Conservation (phyloP, 352 stramenopile species). For the Saprolegnia diclina region DNA sequence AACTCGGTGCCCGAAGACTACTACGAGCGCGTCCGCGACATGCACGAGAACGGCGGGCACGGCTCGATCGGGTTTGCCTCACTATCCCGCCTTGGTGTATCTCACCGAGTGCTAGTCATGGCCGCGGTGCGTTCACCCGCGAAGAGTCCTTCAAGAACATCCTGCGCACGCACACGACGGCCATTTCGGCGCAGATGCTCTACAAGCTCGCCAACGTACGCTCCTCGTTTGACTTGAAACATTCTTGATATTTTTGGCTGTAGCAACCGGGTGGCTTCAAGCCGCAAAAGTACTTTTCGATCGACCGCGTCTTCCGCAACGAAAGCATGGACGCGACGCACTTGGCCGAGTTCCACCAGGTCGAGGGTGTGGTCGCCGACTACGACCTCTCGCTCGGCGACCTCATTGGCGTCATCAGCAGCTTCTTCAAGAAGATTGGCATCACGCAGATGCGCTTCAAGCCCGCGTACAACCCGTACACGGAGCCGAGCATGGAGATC, state of each 20-base stretch:
- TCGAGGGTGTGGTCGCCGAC: conserved; percentile 98
- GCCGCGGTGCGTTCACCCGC: conserved; percentile 83
- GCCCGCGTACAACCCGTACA: conserved; percentile 99
- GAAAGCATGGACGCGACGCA: conserved; percentile 99
- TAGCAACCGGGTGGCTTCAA: conserved; percentile 93
- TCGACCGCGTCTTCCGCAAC: conserved; percentile 99
- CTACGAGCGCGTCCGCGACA: conserved; percentile 97
- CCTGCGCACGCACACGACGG: conserved; percentile 98
- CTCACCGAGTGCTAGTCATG: conserved; percentile 47
- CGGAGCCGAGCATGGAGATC: conserved; percentile 99
- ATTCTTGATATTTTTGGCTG: conserved; percentile 13
- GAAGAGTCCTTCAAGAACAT: conserved; percentile 99
- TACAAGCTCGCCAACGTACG: conserved; percentile 91
- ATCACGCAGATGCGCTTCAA: conserved; percentile 99
- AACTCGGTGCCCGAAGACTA: conserved; percentile 96
- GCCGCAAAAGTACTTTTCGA: conserved; percentile 98
- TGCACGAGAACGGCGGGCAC: conserved; percentile 96
- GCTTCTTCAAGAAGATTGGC: conserved; percentile 99
- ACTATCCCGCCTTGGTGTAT: conserved; percentile 1
- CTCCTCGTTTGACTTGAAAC: background rate
- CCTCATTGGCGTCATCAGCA: conserved; percentile 98
- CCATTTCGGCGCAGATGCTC: conserved; percentile 98
- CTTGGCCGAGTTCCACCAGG: conserved; percentile 99
- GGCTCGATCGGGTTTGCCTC: conserved; percentile 93
- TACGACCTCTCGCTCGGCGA: conserved; percentile 98